These are phyloP conservation scores for Fusarium luffae DNA, from an alignment of 2,329 filamentous ascomycete species.

Conservation along the genomic window DNA sequence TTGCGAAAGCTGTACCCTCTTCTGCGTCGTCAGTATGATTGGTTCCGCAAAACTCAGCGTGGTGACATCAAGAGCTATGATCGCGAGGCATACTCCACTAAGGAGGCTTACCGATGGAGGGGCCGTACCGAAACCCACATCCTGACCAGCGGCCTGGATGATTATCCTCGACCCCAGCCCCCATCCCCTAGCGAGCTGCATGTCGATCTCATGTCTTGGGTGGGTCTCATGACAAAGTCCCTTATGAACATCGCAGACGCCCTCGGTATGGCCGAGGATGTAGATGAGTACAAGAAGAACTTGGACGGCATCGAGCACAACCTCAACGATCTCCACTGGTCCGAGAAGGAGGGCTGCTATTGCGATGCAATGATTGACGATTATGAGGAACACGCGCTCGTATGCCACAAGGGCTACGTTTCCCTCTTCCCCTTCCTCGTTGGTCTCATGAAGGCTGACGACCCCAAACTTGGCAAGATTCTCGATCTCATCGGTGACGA, in stretches of 20 bases:
- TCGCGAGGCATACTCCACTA: conserved; percentile 85
- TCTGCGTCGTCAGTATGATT: conserved; percentile 88
- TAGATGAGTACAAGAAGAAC: conserved; percentile 75
- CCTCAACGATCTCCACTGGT: conserved; percentile 94
- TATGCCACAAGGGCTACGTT: conserved; percentile 97
- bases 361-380: conserved; percentile 96
- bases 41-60: conserved; percentile 92
- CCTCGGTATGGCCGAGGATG: conserved; percentile 82
- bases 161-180: conserved; percentile 93
- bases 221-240: conserved; percentile 94
- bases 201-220: conserved; percentile 94
- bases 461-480: conserved; percentile 77
- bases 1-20: conserved; percentile 85
- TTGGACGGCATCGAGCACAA: conserved; percentile 84
- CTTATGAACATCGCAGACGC: conserved; percentile 81
- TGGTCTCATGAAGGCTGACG: conserved; percentile 79
- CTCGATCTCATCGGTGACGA: conserved; percentile 83
- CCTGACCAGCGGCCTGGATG: conserved; percentile 92
- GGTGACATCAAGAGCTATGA: conserved; percentile 94
- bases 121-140: conserved; percentile 89
- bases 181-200: conserved; percentile 97
- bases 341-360: conserved; percentile 80
- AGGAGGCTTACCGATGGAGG: conserved; percentile 95
- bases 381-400: conserved; percentile 87
- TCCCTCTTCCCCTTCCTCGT: conserved; percentile 92